These are phyloP conservation scores for Dalbergia cochinchinensis DNA, from an alignment of 306 rosid genomes.

Conservation along the genomic window DNA sequence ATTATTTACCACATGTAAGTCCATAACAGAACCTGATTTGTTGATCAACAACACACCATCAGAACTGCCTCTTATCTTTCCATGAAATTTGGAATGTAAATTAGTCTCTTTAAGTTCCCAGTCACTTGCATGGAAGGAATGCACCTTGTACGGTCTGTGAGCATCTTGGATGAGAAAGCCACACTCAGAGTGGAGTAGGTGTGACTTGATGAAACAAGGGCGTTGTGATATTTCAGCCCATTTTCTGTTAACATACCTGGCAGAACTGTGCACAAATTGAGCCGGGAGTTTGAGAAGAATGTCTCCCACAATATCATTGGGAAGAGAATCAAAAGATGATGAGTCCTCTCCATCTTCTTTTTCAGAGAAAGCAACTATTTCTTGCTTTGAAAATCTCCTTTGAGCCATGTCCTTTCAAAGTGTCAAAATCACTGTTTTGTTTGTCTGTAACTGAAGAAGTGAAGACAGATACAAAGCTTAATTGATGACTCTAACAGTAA, in stretches of 20 bases:
- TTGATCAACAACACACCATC: constrained; percentile 34
- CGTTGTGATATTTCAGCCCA: constrained; percentile 14
- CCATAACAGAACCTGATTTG: background rate
- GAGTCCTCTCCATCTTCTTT: background rate
- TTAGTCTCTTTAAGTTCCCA: background rate
- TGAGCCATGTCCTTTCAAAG: background rate
- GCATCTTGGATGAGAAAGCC: constrained; percentile 34
- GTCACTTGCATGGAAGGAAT: background rate
- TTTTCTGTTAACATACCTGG: constrained; percentile 18
- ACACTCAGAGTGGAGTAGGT: constrained; percentile 12
- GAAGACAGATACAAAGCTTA: background rate
- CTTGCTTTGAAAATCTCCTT: background rate
- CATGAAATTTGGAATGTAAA: background rate
- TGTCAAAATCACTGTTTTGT: background rate
- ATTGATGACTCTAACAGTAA: background rate
- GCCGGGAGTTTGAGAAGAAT: constrained; percentile 29
- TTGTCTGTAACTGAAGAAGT: background rate
- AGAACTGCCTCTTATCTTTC: constrained; percentile 35
- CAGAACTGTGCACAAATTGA: constrained; percentile 17
- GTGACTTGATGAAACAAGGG: constrained; percentile 24
- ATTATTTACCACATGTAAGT: constrained; percentile 23
- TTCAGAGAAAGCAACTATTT: constrained; percentile 8
- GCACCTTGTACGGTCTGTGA: background rate
- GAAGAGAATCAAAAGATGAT: constrained; percentile 40
- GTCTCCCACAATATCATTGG: background rate